Conservation (phyloP, 2,329 filamentous ascomycete genomes). For the Penicillium paneum region DNA sequence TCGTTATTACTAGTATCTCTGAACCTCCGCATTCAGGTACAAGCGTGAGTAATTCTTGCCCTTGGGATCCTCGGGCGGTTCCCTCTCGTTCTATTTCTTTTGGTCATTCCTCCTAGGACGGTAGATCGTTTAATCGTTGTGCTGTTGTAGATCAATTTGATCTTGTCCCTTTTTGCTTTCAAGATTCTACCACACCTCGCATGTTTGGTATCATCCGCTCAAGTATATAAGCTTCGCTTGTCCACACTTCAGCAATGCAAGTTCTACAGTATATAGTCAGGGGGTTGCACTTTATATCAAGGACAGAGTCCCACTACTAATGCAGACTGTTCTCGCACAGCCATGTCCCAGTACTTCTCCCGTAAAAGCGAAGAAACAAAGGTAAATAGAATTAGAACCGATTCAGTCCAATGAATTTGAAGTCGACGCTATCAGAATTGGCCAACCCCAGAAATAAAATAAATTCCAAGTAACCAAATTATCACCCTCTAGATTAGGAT, state of each 20-base stretch:
- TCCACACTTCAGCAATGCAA: neutral
- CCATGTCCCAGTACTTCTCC: neutral
- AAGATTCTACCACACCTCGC: too few species aligned
- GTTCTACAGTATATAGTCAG: neutral
- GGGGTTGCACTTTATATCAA: neutral
- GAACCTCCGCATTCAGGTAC: constrained; percentile 12
- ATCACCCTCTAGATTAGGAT: neutral
- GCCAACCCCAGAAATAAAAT: neutral
- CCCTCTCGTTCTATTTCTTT: neutral
- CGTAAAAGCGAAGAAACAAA: too few species aligned
- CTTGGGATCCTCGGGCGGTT: neutral
- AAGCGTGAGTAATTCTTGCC: constrained; percentile 7
- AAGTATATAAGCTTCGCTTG: neutral
- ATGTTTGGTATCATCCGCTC: neutral
- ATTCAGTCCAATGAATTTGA: neutral
- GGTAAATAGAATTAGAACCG: neutral
- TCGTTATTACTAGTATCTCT: neutral
- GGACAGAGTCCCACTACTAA: too few species aligned
- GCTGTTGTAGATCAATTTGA: neutral
- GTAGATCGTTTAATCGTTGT: neutral
- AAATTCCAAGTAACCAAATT: neutral
- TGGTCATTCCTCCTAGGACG: neutral
- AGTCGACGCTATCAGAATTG: too few species aligned
- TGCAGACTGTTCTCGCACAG: too few species aligned
- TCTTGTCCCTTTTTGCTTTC: neutral